A percentile compares a stretch with the other conserved stretches of the same genome.
Conservation (phyloP, 2,329 filamentous ascomycete species). For the Atkinsonella hypoxylon region DNA sequence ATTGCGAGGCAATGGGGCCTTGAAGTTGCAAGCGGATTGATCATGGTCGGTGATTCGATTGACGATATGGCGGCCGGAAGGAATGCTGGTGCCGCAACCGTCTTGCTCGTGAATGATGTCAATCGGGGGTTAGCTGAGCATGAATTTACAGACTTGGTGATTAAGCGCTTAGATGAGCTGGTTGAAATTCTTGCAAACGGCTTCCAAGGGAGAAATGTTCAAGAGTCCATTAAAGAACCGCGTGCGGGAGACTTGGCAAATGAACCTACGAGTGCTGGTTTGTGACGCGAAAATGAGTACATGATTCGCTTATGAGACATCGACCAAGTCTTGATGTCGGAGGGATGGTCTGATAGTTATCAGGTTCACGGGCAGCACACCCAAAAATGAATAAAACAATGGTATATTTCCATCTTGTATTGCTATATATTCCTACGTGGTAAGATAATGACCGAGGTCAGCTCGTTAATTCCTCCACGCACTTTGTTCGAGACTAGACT, state of each 20-base stretch:
- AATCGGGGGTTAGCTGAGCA: constrained; percentile 60
- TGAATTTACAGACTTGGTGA: constrained; percentile 64
- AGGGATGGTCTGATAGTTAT: too few species aligned
- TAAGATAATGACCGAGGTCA: neutral
- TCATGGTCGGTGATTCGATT: constrained; percentile 68
- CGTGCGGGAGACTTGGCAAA: neutral
- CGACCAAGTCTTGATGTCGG: too few species aligned
- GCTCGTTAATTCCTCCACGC: neutral
- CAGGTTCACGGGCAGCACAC: neutral
- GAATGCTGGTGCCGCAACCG: constrained; percentile 74
- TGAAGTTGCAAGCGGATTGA: constrained; percentile 33
- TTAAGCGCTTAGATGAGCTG: constrained; percentile 62
- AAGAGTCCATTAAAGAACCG: neutral
- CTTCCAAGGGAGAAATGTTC: constrained; percentile 42
- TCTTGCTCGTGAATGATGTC: constrained; percentile 76
- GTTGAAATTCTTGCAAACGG: constrained; percentile 63
- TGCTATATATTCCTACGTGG: too few species aligned
- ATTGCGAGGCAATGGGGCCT: constrained; percentile 71
- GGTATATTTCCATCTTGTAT: neutral
- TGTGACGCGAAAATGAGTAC: neutral
- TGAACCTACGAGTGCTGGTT: constrained; percentile 4
- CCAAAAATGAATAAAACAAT: neutral
- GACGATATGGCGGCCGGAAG: constrained; percentile 89
- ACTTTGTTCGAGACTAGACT: neutral
- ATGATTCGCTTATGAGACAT: neutral